Evolutionary conservation across 1,284 basidiomycete genomes (phyloP).

Genomic region (Ceratobasidium sp.): DNA sequence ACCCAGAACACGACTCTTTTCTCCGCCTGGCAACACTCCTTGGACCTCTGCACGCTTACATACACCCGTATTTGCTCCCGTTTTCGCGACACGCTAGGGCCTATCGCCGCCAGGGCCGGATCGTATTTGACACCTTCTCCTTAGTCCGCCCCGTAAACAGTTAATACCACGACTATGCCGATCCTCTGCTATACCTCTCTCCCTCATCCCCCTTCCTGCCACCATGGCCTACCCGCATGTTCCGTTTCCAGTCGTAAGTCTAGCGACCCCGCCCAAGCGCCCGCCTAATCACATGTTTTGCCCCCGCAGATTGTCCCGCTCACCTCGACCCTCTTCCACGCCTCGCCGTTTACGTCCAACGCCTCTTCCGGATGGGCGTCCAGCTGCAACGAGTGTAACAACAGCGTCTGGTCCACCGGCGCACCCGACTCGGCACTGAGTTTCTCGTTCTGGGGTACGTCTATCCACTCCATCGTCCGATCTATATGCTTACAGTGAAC

Average conservation of each 20-base stretch:
- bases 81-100: constrained; percentile 13
- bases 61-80: constrained; percentile 7
- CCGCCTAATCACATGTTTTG: background rate
- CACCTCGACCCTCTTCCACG: constrained; percentile 5
- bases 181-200: background rate
- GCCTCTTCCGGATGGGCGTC: constrained; percentile 12
- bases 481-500: background rate
- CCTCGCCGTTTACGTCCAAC: constrained; percentile 24
- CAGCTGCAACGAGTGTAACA: constrained; percentile 19
- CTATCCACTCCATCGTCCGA: too few species aligned
- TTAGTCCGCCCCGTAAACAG: constrained; percentile 14
- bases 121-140: constrained; percentile 15
- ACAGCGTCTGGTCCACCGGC: constrained; percentile 17
- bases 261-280: background rate
- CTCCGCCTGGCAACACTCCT: constrained; percentile 2
- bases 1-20: constrained; percentile 10
- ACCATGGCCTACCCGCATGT: constrained; percentile 16
- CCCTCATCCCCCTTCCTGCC: background rate
- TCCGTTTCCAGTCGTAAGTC: constrained; percentile 19
- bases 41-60: background rate
- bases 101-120: constrained; percentile 19
- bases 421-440: background rate
- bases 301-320: background rate
- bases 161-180: background rate
- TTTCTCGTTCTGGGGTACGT: constrained; percentile 20